Base-by-base conservation (phyloP, 2,329 filamentous ascomycete genomes). In the Stachybotrys echinatus region DNA sequence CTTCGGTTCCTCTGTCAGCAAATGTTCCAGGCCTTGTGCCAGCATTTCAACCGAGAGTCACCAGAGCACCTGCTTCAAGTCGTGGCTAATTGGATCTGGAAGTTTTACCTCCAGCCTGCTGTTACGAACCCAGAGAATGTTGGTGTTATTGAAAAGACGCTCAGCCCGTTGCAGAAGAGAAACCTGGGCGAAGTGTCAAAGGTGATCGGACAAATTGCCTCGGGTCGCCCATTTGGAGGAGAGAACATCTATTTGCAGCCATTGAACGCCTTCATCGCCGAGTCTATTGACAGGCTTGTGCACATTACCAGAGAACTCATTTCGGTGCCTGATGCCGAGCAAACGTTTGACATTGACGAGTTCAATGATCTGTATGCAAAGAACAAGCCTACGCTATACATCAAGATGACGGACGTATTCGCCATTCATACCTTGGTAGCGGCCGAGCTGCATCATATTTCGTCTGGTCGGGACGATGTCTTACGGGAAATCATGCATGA, bases 371-470 rank as follows among this genome's bases (percentile, higher is more conserved):
- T 99, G 6, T 97, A 97, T 65, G 89, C 92, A 50, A 92, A 95
- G 67, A 94, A 91, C 55, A 96, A 96, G 69, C 94, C 94, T 6
- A 97, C 92, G 0, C 77, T 99, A n/a, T 99, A 97, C 74, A 96
- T 99, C 75, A 99, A 99, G 73, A 92, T 99, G 82, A 83, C 88
- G 17, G 94, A 99, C 66, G 92, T 99, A 50, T 97, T 99, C 66
- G 89, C 92, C 45, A 92, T 99, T 52, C 95, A 99, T 70, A 90
- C 87, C 55, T 79, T 97, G 20, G 81, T 97, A 49, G 85, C 89
- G 3, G 78, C 85, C 21, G 90, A 97, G 59, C 81, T 96, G 45
- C 74, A 84, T 5, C 76, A 77, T 50, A 84, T 97, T 53, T 95
- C 89, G 59, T 87, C 89, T 1, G 81, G 76, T 53, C 83, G 88